These are phyloP conservation scores for Metarhizium guizhouense DNA, from an alignment of 2,329 filamentous ascomycete species.

Conservation along the genomic window DNA sequence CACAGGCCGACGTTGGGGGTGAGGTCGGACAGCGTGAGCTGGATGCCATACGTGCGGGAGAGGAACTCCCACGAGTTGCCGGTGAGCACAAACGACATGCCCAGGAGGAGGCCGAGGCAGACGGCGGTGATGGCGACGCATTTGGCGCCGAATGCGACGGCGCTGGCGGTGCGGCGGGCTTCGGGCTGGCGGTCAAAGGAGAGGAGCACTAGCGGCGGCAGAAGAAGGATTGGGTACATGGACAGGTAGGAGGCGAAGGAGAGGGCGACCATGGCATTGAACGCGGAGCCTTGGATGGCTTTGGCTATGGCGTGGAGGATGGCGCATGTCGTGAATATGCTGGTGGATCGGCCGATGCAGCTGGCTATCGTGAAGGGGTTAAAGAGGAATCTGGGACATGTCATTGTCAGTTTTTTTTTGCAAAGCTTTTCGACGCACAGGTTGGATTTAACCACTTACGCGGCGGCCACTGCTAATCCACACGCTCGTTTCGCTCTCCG, in stretches of 20 bases:
- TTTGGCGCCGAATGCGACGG: constrained; percentile 41
- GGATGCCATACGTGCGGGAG: constrained; percentile 82
- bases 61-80: constrained; percentile 81
- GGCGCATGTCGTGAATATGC: constrained; percentile 79
- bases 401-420: neutral
- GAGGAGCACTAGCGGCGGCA: constrained; percentile 73
- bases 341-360: constrained; percentile 82
- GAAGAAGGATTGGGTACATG: constrained; percentile 80
- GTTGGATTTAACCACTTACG: constrained; percentile 40
- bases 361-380: constrained; percentile 91
- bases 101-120: constrained; percentile 54
- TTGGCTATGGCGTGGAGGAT: constrained; percentile 77
- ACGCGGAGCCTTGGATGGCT: constrained; percentile 62
- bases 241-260: constrained; percentile 85
- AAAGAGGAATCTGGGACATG: constrained; percentile 66
- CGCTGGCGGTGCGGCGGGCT: constrained; percentile 24
- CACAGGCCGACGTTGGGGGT: constrained; percentile 93
- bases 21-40: constrained; percentile 81
- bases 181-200: constrained; percentile 58
- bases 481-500: constrained; percentile 68
- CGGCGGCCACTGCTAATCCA: constrained; percentile 66
- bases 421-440: too few relatives aligned
- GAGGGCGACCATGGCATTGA: constrained; percentile 75
- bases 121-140: constrained; percentile 44
- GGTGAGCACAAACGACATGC: constrained; percentile 64